Evolutionary conservation across 306 rosid species (phyloP).

Genomic region (Castanea sativa): DNA sequence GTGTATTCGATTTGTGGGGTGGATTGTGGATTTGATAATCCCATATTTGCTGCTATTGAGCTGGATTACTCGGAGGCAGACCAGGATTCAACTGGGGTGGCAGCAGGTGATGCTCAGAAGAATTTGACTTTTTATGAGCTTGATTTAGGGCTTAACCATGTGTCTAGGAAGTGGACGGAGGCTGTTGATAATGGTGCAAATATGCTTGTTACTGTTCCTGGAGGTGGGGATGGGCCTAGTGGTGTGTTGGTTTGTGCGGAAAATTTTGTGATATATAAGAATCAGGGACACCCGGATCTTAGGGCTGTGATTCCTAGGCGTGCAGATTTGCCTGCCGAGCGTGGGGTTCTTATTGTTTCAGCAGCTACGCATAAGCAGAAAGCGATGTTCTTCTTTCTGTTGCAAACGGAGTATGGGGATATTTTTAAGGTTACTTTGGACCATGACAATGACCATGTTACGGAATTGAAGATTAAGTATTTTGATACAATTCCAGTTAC

Average conservation of each 20-base stretch:
- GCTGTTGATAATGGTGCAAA: slow-evolving; percentile 93
- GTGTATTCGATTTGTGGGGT: slow-evolving; percentile 91
- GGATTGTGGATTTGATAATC: slow-evolving; percentile 97
- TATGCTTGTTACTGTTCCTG: slow-evolving; percentile 93
- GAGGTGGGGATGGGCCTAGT: slow-evolving; percentile 96
- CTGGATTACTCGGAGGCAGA: slow-evolving; percentile 89
- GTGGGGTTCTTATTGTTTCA: slow-evolving; percentile 90
- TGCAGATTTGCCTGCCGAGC: slow-evolving; percentile 75
- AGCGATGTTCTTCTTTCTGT: slow-evolving; percentile 78
- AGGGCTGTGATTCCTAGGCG: slow-evolving; percentile 96
- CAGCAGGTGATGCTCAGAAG: slow-evolving; percentile 84
- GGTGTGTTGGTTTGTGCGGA: slow-evolving; percentile 97
- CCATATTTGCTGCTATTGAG: slow-evolving; percentile 89
- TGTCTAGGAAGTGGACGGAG: slow-evolving; percentile 94
- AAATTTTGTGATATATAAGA: slow-evolving; percentile 92
- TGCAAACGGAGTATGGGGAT: slow-evolving; percentile 98
- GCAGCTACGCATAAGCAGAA: slow-evolving; percentile 88
- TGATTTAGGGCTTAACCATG: slow-evolving; percentile 91
- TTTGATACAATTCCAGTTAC: slow-evolving; percentile 95
- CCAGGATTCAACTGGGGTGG: slow-evolving; percentile 77
- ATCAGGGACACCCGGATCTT: slow-evolving; percentile 81
- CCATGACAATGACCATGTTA: slow-evolving; percentile 69
- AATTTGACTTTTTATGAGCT: slow-evolving; percentile 84
- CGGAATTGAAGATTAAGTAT: slow-evolving; percentile 78
- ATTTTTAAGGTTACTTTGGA: slow-evolving; percentile 86